phyloP scores from a whole-genome alignment of 31 red algal species.

The Porphyra umbilicalis region DNA sequence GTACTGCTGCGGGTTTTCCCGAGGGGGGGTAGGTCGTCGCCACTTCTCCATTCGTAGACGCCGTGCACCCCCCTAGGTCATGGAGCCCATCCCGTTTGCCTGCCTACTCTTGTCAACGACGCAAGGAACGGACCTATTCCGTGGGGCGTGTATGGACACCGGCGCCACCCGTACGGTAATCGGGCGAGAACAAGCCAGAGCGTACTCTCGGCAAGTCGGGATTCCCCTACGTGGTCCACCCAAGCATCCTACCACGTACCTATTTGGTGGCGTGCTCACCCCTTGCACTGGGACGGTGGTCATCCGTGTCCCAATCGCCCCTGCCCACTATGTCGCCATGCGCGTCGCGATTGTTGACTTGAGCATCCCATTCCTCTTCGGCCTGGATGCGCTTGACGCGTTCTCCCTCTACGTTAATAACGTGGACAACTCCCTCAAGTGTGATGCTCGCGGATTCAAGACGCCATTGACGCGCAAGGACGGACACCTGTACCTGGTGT shows the following conservation, averaged over 20 bases:
- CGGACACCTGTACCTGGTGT: constrained; percentile 8
- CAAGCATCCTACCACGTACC: not conserved
- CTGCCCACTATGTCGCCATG: not conserved
- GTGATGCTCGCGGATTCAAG: not conserved
- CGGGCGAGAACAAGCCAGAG: not conserved
- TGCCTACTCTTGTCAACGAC: not conserved
- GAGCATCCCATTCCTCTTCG: constrained; percentile 8
- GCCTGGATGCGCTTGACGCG: not conserved
- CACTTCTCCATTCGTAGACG: not conserved
- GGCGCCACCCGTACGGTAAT: not conserved
- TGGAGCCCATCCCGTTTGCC: not conserved
- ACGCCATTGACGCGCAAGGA: not conserved
- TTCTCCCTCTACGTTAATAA: not conserved
- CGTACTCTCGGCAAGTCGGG: not conserved
- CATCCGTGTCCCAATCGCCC: constrained; percentile 8
- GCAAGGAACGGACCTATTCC: not conserved
- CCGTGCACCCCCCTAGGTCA: not conserved
- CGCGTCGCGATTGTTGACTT: not conserved
- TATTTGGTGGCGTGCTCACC: not conserved
- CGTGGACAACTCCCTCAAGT: not conserved
- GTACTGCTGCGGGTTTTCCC: not conserved
- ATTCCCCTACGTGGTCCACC: not conserved
- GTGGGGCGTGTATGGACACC: constrained; percentile 1
- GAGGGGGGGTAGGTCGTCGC: not conserved
- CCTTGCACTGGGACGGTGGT: not conserved